These are phyloP conservation scores for Clitopilus hobsonii DNA, from an alignment of 768 basidiomycete genomes.

Conservation along the genomic window DNA sequence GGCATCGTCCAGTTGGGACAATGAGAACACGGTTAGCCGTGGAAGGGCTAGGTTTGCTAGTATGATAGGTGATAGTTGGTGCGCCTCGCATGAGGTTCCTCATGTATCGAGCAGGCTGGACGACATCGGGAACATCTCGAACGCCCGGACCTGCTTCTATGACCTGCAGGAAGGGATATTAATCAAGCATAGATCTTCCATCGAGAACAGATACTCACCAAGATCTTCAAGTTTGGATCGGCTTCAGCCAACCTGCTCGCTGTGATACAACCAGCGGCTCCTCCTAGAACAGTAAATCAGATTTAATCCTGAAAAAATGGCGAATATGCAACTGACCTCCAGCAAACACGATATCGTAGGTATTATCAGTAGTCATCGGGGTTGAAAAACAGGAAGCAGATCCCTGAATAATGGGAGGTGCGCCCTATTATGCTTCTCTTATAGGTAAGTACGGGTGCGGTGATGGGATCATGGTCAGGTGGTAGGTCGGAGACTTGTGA, in stretches of 20 bases:
- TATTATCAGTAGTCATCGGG: conserved; percentile 1
- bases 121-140: conserved; percentile 37
- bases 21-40: conserved; percentile 37
- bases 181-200: too few relatives aligned
- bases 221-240: conserved; percentile 50
- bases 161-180: conserved; percentile 23
- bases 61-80: conserved; percentile 41
- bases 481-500: too few relatives aligned
- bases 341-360: conserved; percentile 50
- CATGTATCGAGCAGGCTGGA: conserved; percentile 50
- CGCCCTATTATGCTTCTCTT: background rate
- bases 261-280: conserved; percentile 51
- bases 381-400: background rate
- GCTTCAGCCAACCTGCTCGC: conserved; percentile 52
- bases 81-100: conserved; percentile 32
- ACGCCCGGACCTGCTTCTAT: conserved; percentile 57
- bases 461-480: background rate
- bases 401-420: too few relatives aligned
- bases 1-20: conserved; percentile 40
- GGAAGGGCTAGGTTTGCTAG: conserved; percentile 35
- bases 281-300: conserved; percentile 25
- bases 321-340: conserved; percentile 38
- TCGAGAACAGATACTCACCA: too few relatives aligned
- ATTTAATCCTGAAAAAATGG: background rate
- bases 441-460: background rate